phyloP scores from a whole-genome alignment of 106 monocot genomes.

The Ottelia alismoides region DNA sequence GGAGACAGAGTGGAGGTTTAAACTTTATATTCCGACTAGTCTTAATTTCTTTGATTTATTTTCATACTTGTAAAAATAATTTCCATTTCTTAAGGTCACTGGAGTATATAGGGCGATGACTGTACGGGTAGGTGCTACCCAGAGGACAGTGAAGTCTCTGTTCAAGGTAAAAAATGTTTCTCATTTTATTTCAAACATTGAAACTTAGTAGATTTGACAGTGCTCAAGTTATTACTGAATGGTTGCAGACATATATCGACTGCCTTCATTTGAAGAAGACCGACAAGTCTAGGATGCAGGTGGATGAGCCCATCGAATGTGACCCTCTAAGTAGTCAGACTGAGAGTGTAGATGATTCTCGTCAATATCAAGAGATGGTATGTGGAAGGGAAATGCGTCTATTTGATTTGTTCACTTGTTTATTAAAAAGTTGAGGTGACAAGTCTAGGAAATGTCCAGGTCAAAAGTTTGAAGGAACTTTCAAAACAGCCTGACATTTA shows the following conservation, averaged over 20 bases:
- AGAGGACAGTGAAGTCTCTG: conserved; percentile 88
- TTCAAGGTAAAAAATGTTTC: conserved; percentile 98
- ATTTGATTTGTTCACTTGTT: too few species aligned
- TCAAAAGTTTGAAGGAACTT: conserved; percentile 72
- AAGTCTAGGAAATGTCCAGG: conserved; percentile 37
- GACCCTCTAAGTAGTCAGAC: conserved; percentile 27
- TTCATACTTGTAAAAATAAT: too few species aligned
- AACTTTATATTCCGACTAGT: neutral
- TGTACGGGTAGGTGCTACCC: conserved; percentile 83
- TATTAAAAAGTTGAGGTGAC: too few species aligned
- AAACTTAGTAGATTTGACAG: too few species aligned
- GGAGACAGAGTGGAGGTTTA: conserved; percentile 97
- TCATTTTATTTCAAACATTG: neutral
- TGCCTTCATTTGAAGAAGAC: conserved; percentile 97
- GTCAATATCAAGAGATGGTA: too few species aligned
- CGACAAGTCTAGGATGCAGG: conserved; percentile 73
- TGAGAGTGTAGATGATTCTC: too few species aligned
- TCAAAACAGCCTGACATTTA: conserved; percentile 92
- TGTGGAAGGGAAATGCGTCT: too few species aligned
- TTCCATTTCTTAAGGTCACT: conserved; percentile 38
- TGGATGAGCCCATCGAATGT: conserved; percentile 60
- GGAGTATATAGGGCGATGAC: conserved; percentile 96
- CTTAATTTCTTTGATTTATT: neutral
- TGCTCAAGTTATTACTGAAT: conserved; percentile 1
- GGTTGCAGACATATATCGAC: conserved; percentile 86